Conservation (phyloP, 805 yeast genomes). For the Wickerhamiella azyma region DNA sequence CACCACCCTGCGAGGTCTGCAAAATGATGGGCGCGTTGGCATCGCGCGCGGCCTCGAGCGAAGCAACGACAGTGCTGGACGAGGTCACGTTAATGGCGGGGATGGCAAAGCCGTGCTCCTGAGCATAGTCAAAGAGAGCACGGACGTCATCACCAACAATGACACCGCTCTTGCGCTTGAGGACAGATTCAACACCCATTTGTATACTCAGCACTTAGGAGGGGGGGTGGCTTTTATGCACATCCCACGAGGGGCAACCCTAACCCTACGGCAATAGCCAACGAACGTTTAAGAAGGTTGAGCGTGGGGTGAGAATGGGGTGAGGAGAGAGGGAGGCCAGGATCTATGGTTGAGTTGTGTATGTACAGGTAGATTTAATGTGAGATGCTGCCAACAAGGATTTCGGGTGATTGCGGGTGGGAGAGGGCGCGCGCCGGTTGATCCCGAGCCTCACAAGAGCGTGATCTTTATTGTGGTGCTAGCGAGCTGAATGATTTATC, state of each 20-base stretch:
- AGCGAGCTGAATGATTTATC: too few species aligned
- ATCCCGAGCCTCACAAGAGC: too few species aligned
- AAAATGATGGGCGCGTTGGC: constrained; percentile 86
- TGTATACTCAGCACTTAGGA: background rate
- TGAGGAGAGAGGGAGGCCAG: too few species aligned
- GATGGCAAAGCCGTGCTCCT: constrained; percentile 83
- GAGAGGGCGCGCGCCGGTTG: too few species aligned
- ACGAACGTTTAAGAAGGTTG: background rate
- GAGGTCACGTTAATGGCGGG: constrained; percentile 98
- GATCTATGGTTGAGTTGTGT: too few species aligned
- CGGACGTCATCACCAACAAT: constrained; percentile 96
- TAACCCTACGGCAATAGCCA: background rate
- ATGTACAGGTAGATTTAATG: too few species aligned
- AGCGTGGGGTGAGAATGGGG: too few species aligned
- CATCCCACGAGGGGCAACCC: background rate
- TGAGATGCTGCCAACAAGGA: too few species aligned
- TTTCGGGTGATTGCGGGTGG: too few species aligned
- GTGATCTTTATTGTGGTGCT: too few species aligned
- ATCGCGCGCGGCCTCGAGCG: constrained; percentile 95
- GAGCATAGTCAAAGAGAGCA: constrained; percentile 71
- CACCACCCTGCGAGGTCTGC: constrained; percentile 98
- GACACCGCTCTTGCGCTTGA: constrained; percentile 89
- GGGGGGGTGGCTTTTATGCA: background rate
- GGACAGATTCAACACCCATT: constrained; percentile 47
- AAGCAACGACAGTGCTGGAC: constrained; percentile 92